phyloP scores from a whole-genome alignment of 805 yeast species.

The Metschnikowia koreensis region DNA sequence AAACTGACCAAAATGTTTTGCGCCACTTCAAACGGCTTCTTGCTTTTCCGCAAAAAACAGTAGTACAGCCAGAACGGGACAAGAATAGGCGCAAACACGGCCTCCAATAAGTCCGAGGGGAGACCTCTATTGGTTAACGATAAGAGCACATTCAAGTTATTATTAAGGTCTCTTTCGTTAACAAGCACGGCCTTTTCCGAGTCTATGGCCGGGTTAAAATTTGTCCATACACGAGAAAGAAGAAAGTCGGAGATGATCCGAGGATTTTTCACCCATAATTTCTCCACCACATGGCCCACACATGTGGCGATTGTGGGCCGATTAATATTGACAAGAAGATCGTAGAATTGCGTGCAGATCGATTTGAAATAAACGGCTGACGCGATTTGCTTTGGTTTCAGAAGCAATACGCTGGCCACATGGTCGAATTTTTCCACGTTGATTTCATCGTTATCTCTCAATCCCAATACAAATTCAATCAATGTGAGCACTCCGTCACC shows the following conservation, averaged over 20 bases:
- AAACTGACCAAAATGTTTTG: constrained; percentile 39
- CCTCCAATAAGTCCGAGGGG: constrained; percentile 23
- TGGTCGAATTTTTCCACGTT: constrained; percentile 64
- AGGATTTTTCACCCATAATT: constrained; percentile 49
- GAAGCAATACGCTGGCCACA: constrained; percentile 61
- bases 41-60: constrained; percentile 29
- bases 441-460: constrained; percentile 69
- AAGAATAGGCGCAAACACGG: constrained; percentile 31
- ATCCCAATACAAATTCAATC: constrained; percentile 73
- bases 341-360: constrained; percentile 65
- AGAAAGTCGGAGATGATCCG: constrained; percentile 58
- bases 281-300: constrained; percentile 52
- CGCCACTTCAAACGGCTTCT: constrained; percentile 35
- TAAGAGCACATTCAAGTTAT: constrained; percentile 61
- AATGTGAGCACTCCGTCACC: constrained; percentile 69
- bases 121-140: constrained; percentile 51
- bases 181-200: constrained; percentile 29
- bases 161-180: constrained; percentile 52
- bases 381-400: constrained; percentile 55
- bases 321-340: constrained; percentile 55
- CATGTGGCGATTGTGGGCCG: constrained; percentile 60
- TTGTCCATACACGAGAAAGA: constrained; percentile 47
- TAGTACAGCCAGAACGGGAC: constrained; percentile 46
- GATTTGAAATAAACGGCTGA: constrained; percentile 51
- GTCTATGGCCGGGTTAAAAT: constrained; percentile 35